These are phyloP conservation scores for Aureobasidium sp. DNA, from an alignment of 2,329 filamentous ascomycete genomes.

Conservation along the genomic window DNA sequence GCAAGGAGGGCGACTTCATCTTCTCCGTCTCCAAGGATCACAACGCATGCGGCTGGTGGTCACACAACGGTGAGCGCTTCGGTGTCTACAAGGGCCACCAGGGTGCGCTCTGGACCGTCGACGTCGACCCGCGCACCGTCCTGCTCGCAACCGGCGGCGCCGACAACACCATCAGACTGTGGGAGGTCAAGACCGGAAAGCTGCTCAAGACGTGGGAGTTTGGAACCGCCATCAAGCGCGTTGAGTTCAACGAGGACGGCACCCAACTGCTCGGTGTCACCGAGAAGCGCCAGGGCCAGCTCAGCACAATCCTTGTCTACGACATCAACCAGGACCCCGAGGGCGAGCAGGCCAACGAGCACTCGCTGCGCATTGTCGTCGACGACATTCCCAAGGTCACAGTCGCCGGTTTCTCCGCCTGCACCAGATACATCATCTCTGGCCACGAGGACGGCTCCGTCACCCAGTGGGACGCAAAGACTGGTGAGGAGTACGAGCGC, in stretches of 20 bases:
- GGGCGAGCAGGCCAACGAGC: conserved; percentile 77
- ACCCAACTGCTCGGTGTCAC: conserved; percentile 85
- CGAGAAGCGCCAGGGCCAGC: conserved; percentile 95
- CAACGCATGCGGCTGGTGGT: conserved; percentile 93
- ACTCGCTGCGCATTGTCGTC: conserved; percentile 77
- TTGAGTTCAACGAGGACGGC: conserved; percentile 95
- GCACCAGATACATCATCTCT: conserved; percentile 92
- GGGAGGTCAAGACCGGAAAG: conserved; percentile 89
- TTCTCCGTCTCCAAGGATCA: conserved; percentile 97
- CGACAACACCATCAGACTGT: conserved; percentile 96
- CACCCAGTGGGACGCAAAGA: conserved; percentile 86
- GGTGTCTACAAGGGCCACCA: conserved; percentile 96
- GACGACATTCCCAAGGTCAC: conserved; percentile 89
- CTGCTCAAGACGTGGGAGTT: conserved; percentile 98
- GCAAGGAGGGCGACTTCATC: conserved; percentile 89
- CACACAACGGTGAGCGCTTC: conserved; percentile 94
- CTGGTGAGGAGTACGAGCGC: conserved; percentile 73
- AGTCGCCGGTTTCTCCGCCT: conserved; percentile 91
- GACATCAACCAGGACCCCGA: conserved; percentile 79
- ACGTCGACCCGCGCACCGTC: conserved; percentile 85
- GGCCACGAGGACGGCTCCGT: conserved; percentile 95
- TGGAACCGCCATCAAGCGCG: conserved; percentile 91
- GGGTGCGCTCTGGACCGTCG: conserved; percentile 97
- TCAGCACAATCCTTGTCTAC: conserved; percentile 88
- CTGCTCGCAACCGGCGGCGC: conserved; percentile 92